Percentiles rank a stretch among this genome's conserved stretches.
Conservation (phyloP, 73 alveolate genomes). For the Paramecium pentaurelia region DNA sequence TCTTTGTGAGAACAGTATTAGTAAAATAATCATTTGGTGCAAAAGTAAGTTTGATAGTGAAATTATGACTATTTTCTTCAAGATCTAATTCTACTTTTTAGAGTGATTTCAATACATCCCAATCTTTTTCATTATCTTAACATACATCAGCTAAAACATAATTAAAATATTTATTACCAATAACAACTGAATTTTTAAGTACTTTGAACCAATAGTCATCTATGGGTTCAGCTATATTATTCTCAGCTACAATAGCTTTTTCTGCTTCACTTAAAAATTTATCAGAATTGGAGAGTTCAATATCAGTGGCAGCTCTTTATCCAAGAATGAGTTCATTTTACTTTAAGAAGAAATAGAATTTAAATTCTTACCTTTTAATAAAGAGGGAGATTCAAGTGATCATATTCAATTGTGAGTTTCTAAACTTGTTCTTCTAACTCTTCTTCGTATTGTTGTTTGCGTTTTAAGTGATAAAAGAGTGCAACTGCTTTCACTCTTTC, state of each 20-base stretch:
- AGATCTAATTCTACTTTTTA: conserved; percentile 10
- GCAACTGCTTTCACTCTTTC: conserved; percentile 61
- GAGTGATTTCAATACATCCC: conserved; percentile 44
- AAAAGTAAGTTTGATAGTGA: conserved; percentile 79
- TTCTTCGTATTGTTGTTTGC: conserved; percentile 47
- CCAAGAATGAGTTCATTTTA: conserved; percentile 37
- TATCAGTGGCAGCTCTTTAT: conserved; percentile 53
- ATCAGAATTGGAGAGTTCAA: conserved; percentile 32
- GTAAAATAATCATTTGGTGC: conserved; percentile 90
- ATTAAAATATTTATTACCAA: not conserved
- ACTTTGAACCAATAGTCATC: conserved; percentile 60
- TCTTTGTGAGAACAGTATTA: conserved; percentile 70
- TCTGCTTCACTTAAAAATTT: conserved; percentile 53
- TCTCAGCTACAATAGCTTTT: conserved; percentile 9
- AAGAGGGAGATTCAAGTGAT: conserved; percentile 37
- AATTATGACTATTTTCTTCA: conserved; percentile 71
- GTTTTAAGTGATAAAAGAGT: conserved; percentile 27
- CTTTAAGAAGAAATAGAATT: not conserved
- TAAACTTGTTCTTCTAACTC: conserved; percentile 36
- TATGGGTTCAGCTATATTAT: conserved; percentile 53
- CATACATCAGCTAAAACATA: conserved; percentile 23
- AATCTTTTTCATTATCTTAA: conserved; percentile 50
- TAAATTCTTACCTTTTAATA: conserved; percentile 28
- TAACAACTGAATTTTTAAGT: conserved; percentile 34
- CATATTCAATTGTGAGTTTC: conserved; percentile 40